Evolutionary conservation across 1,284 basidiomycete species (phyloP).

Genomic region (Moesziomyces aphidis): DNA sequence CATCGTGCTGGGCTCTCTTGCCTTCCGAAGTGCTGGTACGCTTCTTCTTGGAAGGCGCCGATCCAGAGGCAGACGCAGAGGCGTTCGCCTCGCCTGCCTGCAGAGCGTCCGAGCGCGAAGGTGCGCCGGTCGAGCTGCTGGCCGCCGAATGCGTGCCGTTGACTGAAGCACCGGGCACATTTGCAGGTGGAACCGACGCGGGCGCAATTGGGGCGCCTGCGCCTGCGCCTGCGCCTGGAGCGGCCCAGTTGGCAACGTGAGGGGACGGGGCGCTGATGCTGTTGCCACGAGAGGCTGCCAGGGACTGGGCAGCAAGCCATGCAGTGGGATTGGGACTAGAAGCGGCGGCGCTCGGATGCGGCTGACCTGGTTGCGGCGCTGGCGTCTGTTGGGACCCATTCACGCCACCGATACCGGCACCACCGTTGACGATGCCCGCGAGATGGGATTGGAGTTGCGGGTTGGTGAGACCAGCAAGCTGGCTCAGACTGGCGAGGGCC

Average conservation of each 20-base stretch:
- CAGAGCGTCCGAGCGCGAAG: background rate
- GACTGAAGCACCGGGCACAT: slow-evolving; percentile 4
- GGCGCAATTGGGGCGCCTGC: slow-evolving; percentile 7
- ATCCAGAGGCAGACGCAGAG: slow-evolving; percentile 11
- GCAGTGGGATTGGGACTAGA: slow-evolving; percentile 9
- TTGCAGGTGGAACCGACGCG: slow-evolving; percentile 2
- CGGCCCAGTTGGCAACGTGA: slow-evolving; percentile 20
- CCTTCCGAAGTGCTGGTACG: slow-evolving; percentile 47
- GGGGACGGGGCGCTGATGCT: slow-evolving; percentile 32
- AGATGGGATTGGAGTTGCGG: slow-evolving; percentile 51
- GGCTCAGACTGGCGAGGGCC: slow-evolving; percentile 50
- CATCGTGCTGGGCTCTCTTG: slow-evolving; percentile 28
- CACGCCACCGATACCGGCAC: slow-evolving; percentile 22
- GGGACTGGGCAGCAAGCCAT: slow-evolving; percentile 34
- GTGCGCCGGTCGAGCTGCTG: slow-evolving; percentile 5
- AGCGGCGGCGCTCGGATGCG: slow-evolving; percentile 15
- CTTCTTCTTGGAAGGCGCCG: slow-evolving; percentile 46
- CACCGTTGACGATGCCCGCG: slow-evolving; percentile 37
- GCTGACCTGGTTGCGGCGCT: slow-evolving; percentile 28
- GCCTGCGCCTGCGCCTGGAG: slow-evolving; percentile 7
- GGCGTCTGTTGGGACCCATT: slow-evolving; percentile 13
- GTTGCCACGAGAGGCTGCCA: slow-evolving; percentile 21
- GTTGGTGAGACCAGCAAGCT: slow-evolving; percentile 48
- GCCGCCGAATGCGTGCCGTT: slow-evolving; percentile 4
- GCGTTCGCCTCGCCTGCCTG: slow-evolving; percentile 1